These are phyloP conservation scores for Umbellularia californica DNA, from an alignment of 164 flowering plant genomes.

Conservation along the genomic window DNA sequence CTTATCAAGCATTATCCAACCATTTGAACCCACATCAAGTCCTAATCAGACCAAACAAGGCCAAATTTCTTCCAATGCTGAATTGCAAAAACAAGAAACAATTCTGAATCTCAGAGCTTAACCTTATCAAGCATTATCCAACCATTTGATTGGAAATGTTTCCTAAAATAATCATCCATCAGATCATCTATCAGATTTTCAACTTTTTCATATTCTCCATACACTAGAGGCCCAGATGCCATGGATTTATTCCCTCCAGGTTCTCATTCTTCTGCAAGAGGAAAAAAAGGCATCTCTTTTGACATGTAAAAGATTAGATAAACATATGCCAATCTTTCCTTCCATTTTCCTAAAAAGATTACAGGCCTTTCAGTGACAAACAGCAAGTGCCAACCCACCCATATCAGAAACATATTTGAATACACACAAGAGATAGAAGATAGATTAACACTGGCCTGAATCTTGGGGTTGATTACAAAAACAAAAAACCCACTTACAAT, in stretches of 20 bases:
- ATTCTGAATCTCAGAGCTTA: not conserved
- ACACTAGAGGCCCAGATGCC: constrained; percentile 2
- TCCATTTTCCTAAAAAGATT: not conserved
- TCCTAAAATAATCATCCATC: not conserved
- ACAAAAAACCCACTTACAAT: constrained; percentile 3
- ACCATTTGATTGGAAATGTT: not conserved
- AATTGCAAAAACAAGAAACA: not conserved
- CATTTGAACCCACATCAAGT: not conserved
- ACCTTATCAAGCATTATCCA: not conserved
- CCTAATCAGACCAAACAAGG: not conserved
- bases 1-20: not conserved
- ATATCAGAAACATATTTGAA: not conserved
- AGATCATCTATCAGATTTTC: not conserved
- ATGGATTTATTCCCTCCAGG: not conserved
- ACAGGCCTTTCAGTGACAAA: not conserved
- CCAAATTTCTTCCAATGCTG: not conserved
- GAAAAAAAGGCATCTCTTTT: constrained; percentile 15
- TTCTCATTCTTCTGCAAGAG: not conserved
- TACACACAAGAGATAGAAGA: not conserved
- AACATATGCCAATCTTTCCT: not conserved
- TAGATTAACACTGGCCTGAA: not conserved
- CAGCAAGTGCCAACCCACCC: not conserved
- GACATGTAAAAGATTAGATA: constrained; percentile 6
- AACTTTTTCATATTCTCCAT: not conserved
- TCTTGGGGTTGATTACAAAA: constrained; percentile 2